These are phyloP conservation scores for Pseudomassariella vexata DNA, from an alignment of 2,329 filamentous ascomycete genomes.

Conservation along the genomic window DNA sequence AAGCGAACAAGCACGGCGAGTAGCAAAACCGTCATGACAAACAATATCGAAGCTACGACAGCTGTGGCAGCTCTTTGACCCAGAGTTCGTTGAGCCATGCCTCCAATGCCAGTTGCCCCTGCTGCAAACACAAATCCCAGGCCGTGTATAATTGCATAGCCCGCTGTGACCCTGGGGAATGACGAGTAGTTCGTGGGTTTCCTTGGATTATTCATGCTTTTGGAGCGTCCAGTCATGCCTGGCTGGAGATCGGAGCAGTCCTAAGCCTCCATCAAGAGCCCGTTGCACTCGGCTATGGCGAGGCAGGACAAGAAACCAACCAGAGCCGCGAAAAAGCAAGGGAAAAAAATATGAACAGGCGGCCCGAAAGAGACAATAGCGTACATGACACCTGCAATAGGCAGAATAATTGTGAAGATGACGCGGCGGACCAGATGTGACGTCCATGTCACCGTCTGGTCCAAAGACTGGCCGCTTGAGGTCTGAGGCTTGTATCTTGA, in stretches of 20 bases:
- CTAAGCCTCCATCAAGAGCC: slow-evolving; percentile 74
- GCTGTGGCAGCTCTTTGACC: slow-evolving; percentile 65
- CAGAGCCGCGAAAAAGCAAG: slow-evolving; percentile 58
- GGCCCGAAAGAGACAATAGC: slow-evolving; percentile 61
- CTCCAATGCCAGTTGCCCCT: slow-evolving; percentile 61
- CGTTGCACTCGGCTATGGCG: slow-evolving; percentile 70
- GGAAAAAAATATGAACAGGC: slow-evolving; percentile 53
- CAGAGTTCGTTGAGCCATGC: slow-evolving; percentile 58
- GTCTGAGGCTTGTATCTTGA: slow-evolving; percentile 52
- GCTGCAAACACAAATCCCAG: slow-evolving; percentile 66
- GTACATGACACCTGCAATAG: slow-evolving; percentile 61
- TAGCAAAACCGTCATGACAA: slow-evolving; percentile 59
- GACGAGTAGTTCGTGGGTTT: slow-evolving; percentile 66
- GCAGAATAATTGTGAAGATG: slow-evolving; percentile 62
- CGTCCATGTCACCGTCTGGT: slow-evolving; percentile 60
- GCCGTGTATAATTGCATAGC: slow-evolving; percentile 64
- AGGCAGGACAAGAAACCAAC: slow-evolving; percentile 68
- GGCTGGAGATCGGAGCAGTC: slow-evolving; percentile 76
- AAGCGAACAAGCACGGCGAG: slow-evolving; percentile 58
- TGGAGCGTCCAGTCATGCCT: slow-evolving; percentile 57
- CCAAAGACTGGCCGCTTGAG: slow-evolving; percentile 62
- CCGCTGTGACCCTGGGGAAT: slow-evolving; percentile 68
- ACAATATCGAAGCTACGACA: slow-evolving; percentile 61
- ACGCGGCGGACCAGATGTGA: slow-evolving; percentile 65
- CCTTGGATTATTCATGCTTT: slow-evolving; percentile 30